These are phyloP conservation scores for Dendrothele bispora DNA, from an alignment of 768 basidiomycete genomes.

Conservation along the genomic window DNA sequence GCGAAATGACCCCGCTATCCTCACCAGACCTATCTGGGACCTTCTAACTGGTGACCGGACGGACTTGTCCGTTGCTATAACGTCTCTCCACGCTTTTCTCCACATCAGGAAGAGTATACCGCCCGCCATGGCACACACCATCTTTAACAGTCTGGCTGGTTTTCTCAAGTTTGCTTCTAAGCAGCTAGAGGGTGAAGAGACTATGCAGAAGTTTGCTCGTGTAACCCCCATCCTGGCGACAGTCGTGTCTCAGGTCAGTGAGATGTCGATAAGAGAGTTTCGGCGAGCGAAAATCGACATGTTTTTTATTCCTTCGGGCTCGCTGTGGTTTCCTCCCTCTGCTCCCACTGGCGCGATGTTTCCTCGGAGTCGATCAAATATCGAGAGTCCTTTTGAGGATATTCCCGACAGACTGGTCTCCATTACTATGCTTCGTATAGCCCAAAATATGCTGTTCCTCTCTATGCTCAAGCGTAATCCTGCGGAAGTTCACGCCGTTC, in stretches of 20 bases:
- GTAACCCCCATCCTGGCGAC: slow-evolving; percentile 58
- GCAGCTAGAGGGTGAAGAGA: slow-evolving; percentile 38
- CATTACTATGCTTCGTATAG: slow-evolving; percentile 62
- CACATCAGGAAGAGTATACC: slow-evolving; percentile 59
- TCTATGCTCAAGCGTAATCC: slow-evolving; percentile 63
- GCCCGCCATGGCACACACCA: slow-evolving; percentile 60
- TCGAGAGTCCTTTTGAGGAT: slow-evolving; percentile 36
- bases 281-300: slow-evolving; percentile 70
- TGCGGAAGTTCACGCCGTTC: slow-evolving; percentile 66
- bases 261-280: slow-evolving; percentile 70
- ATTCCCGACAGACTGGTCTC: slow-evolving; percentile 45
- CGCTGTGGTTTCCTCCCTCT: slow-evolving; percentile 63
- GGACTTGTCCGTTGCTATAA: slow-evolving; percentile 46
- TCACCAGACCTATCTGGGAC: slow-evolving; percentile 64
- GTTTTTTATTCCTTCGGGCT: slow-evolving; percentile 67
- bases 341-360: slow-evolving; percentile 64
- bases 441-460: slow-evolving; percentile 70
- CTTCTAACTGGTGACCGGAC: slow-evolving; percentile 51
- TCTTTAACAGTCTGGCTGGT: slow-evolving; percentile 72
- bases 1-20: slow-evolving; percentile 72
- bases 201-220: slow-evolving; percentile 54
- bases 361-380: slow-evolving; percentile 40
- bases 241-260: slow-evolving; percentile 64
- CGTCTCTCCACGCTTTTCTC: slow-evolving; percentile 53
- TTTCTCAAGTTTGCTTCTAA: slow-evolving; percentile 57